A percentile compares a stretch with the other conserved stretches of the same genome.
Conservation (phyloP, 164 flowering plant species). For the Amborella trichopoda region DNA sequence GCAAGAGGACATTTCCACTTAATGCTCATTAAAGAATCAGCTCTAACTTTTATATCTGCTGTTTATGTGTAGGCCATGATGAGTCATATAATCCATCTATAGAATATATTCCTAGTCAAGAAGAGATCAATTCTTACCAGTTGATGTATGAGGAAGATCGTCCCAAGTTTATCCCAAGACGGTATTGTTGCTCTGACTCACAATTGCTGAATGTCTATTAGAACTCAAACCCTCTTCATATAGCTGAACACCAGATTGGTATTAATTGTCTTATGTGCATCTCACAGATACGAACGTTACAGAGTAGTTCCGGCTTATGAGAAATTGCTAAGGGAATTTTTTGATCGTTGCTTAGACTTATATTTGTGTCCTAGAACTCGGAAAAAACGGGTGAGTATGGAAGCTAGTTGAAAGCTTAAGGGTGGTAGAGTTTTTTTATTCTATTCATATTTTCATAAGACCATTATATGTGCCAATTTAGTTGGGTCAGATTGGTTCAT, state of each 20-base stretch:
- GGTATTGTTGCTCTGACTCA: conserved; percentile 36
- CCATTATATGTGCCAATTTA: no score
- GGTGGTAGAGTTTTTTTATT: no score
- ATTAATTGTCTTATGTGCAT: no score
- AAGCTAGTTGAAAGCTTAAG: no score
- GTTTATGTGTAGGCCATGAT: conserved; percentile 58
- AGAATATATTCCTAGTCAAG: conserved; percentile 92
- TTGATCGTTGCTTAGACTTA: conserved; percentile 87
- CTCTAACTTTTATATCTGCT: neutral
- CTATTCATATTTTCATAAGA: no score
- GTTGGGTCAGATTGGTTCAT: no score
- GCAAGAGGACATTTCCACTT: neutral
- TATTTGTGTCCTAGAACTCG: conserved; percentile 84
- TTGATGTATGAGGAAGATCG: conserved; percentile 93
- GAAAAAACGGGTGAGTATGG: conserved; percentile 71
- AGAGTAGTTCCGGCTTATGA: conserved; percentile 84
- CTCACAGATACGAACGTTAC: conserved; percentile 48
- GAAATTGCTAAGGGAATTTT: conserved; percentile 58
- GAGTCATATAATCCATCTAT: conserved; percentile 85
- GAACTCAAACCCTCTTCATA: no score
- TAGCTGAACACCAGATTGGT: no score
- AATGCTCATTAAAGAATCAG: neutral
- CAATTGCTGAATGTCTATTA: no score
- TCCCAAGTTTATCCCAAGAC: conserved; percentile 79
- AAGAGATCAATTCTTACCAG: conserved; percentile 75